Evolutionary conservation across 2,329 filamentous ascomycete species (phyloP), one percentile per base, ranked within the genome.

Genomic region (Calonectria pauciramosa): DNA sequence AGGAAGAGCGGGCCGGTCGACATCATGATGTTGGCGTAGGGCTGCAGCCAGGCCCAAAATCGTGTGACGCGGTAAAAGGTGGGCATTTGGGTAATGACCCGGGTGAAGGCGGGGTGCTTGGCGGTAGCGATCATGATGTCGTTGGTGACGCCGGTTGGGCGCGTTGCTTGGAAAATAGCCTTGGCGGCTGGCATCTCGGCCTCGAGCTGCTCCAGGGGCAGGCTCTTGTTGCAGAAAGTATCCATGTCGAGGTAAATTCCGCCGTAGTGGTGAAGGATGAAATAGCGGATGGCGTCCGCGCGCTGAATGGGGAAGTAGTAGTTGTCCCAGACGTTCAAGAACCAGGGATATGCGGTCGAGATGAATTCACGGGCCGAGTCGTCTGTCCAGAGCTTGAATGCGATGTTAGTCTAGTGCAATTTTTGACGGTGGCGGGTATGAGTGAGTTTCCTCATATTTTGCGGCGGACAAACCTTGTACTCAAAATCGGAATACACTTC

Each of bases 1-100:
- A 96, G 85, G 86, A 95, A 96, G 38, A 96, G 86, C 0, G 94
- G 94, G 0, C 94, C 94, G 0, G 94, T 95, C 28, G 92, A 92
- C 69, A 93, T 93, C 94, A 96, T 96, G 80, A 96, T 93, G 23
- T 93, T 95, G 80, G 94, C 93, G 84, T 96, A 95, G 2, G 86
- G 86, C 71, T 8, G 92, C 90, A 73, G 93, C 84, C 38, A 91
- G 82, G 81, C 79, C 94, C 94, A 96, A 78, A 91, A 91, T 77
- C 91, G 89, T 18, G 81, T 83, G 59, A 80, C 60, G 81, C 94
- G 90, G 84, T 94, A 94, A 66, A 88, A 87, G 18, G 68, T 26
- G 71, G 91, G 89, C 20, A 96, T 86, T 14, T 90, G 88, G 76
- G 93, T 89, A 78, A 95, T 94, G 49, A 93, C 92, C 59, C 89